phyloP scores from a whole-genome alignment of 129 eudicot genomes.

The Pseudognaphalium luteoalbum region DNA sequence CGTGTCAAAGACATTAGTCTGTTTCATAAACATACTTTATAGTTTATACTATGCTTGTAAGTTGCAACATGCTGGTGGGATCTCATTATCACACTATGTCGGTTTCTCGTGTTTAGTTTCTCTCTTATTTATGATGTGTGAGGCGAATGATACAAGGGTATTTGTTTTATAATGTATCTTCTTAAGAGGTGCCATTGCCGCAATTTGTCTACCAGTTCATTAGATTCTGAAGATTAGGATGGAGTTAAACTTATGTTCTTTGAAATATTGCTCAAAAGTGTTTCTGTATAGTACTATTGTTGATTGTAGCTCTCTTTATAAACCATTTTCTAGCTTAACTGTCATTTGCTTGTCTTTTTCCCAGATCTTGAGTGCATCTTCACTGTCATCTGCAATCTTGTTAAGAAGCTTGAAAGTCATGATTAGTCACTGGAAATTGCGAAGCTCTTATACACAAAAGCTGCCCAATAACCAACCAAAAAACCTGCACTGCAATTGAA shows the following conservation, averaged over 20 bases:
- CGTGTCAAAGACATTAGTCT: neutral
- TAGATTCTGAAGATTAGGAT: neutral
- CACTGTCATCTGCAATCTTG: slow-evolving; percentile 84
- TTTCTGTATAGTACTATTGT: neutral
- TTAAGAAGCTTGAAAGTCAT: slow-evolving; percentile 65
- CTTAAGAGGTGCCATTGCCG: neutral
- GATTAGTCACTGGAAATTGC: slow-evolving; percentile 78
- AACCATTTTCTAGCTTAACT: neutral
- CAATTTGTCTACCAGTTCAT: too few relatives aligned
- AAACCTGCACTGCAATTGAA: slow-evolving; percentile 77
- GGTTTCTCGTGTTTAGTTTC: neutral
- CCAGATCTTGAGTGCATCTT: slow-evolving; percentile 77
- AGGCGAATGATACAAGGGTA: neutral
- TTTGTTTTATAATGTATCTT: neutral
- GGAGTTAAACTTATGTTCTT: neutral
- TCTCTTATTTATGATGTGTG: neutral
- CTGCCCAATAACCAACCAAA: slow-evolving; percentile 66
- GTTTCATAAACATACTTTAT: neutral
- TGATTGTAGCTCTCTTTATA: neutral
- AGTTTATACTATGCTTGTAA: neutral
- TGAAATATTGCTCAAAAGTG: neutral
- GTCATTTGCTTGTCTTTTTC: slow-evolving; percentile 16
- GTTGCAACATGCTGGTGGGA: neutral
- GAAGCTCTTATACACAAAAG: slow-evolving; percentile 65
- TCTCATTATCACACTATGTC: neutral